phyloP scores from a whole-genome alignment of 768 basidiomycete genomes.

The Tylopilus sp. region DNA sequence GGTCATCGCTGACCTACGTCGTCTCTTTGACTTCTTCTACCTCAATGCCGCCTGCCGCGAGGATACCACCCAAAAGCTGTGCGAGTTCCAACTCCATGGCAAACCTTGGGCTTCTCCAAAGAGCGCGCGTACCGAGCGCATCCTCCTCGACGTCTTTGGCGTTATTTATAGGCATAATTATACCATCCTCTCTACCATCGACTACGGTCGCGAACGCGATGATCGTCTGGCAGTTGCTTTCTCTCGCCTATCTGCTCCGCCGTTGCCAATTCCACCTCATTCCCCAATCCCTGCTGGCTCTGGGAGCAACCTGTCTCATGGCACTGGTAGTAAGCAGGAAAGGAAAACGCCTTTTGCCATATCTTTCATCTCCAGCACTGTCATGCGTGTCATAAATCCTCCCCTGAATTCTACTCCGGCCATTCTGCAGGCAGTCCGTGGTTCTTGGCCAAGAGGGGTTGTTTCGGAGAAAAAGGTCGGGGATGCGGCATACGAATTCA shows the following conservation, averaged over 20 bases:
- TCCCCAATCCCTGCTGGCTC: constrained; percentile 40
- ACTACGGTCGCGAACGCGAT: constrained; percentile 75
- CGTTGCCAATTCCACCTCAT: constrained; percentile 36
- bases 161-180: constrained; percentile 63
- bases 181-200: constrained; percentile 61
- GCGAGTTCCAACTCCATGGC: constrained; percentile 62
- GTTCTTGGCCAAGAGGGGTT: constrained; percentile 77
- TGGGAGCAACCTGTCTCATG: constrained; percentile 37
- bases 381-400: constrained; percentile 73
- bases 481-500: constrained; percentile 73
- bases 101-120: constrained; percentile 76
- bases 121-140: constrained; percentile 60
- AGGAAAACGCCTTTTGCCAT: constrained; percentile 61
- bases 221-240: constrained; percentile 72
- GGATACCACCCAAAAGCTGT: constrained; percentile 53
- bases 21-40: constrained; percentile 47
- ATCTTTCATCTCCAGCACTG: constrained; percentile 64
- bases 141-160: constrained; percentile 63
- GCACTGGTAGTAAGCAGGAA: constrained; percentile 26
- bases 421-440: constrained; percentile 74
- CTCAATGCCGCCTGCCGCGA: constrained; percentile 49
- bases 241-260: constrained; percentile 43
- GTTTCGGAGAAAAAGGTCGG: constrained; percentile 74
- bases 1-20: constrained; percentile 51
- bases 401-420: constrained; percentile 75